Base-by-base conservation (phyloP, 169 alveolate species). In the Plasmodium falciparum region DNA sequence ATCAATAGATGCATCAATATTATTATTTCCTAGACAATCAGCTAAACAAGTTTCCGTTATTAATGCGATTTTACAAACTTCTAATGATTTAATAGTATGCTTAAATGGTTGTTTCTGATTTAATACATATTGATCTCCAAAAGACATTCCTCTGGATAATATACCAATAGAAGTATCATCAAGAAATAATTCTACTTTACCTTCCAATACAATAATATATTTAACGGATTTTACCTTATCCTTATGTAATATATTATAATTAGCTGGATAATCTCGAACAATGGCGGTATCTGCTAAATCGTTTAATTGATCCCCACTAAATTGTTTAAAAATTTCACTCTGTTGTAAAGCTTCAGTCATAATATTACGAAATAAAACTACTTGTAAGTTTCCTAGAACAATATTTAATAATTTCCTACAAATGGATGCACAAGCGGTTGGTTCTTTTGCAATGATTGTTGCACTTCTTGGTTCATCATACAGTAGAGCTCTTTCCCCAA, bases 381-480 rank as follows among this genome's bases (percentile, higher is more conserved):
- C 97, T 54, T 95, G 95, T 39, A 97, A 75, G 76, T 96, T 95
- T 0, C 98, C 98, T 63, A 97, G 52, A 26, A 97, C 97, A 11
- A 94, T 88, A 11, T 93, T 93, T 62, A 97, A 88, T 43, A 97
- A 86, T 22, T 94, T 96, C 24, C 98, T 88, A 73, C 95, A 90
- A 20, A 95, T 74, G 33, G 98, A 93, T 9, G 95, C 95, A 65
- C 98, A 97, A n/a, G 94, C 91, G 0, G 98, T 93, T 20, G 93
- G 93, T 52, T 93, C 96, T 9, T 78, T 88, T 20, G 99, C 98
- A 12, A 90, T 93, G 73, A 98, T 96, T 13, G 99, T 97, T 8
- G 99, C 99, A 15, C 98, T 95, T 63, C 99, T 88, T 0, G 98
- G 98, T 65, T 95, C 98, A 62, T 97, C 97, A 74, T 96, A 96